phyloP scores from a whole-genome alignment of 805 yeast species.

The Scheffersomyces stipitis region DNA sequence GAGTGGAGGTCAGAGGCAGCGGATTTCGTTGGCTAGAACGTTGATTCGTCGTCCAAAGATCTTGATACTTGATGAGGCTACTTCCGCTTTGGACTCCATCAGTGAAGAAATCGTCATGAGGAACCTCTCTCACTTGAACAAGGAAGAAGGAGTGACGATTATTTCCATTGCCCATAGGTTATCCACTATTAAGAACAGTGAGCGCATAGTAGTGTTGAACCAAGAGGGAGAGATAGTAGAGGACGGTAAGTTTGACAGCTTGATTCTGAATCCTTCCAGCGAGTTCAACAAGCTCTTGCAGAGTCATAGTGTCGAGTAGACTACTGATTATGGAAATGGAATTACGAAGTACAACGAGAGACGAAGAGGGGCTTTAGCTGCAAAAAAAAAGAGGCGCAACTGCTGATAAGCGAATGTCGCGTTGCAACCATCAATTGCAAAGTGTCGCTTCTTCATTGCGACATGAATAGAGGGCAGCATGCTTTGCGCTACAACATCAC shows the following conservation, averaged over 20 bases:
- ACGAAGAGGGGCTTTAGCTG: no score
- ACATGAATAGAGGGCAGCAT: no score
- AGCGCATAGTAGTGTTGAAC: slow-evolving; percentile 71
- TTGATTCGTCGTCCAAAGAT: slow-evolving; percentile 75
- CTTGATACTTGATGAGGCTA: slow-evolving; percentile 89
- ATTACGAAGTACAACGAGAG: no score
- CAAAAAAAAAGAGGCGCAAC: no score
- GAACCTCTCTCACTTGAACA: slow-evolving; percentile 58
- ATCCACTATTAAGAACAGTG: slow-evolving; percentile 81
- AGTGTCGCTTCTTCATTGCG: no score
- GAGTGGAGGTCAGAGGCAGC: slow-evolving; percentile 93
- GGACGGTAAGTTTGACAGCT: slow-evolving; percentile 45
- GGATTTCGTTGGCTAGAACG: slow-evolving; percentile 89
- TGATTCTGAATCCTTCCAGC: slow-evolving; percentile 28
- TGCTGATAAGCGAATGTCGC: no score
- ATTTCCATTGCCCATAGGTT: slow-evolving; percentile 91
- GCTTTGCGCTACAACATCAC: no score
- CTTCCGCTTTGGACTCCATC: slow-evolving; percentile 88
- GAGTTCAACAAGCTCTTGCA: slow-evolving; percentile 37
- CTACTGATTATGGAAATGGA: no score
- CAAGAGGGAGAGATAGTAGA: slow-evolving; percentile 58
- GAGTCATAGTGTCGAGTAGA: slow-evolving; percentile 16
- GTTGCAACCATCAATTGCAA: no score
- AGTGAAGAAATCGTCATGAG: slow-evolving; percentile 83
- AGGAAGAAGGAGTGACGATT: slow-evolving; percentile 60